Conservation (phyloP, 2,329 filamentous ascomycete genomes). For the Colletotrichum sp. region DNA sequence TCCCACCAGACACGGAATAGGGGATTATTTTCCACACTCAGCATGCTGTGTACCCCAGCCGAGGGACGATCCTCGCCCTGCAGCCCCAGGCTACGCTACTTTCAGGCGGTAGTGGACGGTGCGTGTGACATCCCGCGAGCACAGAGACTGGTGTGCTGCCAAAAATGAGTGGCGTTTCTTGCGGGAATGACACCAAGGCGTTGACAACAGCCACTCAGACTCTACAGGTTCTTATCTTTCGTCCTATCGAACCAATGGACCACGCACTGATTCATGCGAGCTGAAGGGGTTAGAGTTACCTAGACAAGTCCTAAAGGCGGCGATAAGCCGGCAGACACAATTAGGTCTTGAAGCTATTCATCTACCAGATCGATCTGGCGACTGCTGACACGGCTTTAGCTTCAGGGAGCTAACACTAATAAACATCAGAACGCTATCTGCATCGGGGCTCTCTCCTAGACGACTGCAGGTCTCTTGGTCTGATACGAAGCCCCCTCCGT, state of each 20-base stretch:
- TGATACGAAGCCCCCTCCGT: not conserved
- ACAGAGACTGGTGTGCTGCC: not conserved
- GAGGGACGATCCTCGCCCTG: not conserved
- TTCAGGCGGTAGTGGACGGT: not conserved
- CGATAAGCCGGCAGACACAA: not conserved
- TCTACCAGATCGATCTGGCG: not conserved
- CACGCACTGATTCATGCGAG: not conserved
- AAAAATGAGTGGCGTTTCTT: conserved; percentile 1
- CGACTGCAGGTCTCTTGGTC: not conserved
- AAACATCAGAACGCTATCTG: not conserved
- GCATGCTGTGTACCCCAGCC: not conserved
- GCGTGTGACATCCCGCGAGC: conserved; percentile 1
- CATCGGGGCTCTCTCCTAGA: not conserved
- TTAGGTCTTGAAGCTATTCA: not conserved
- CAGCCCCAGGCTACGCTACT: not conserved
- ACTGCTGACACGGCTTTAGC: not conserved
- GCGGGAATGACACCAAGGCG: not conserved
- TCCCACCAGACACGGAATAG: not conserved
- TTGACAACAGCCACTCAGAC: not conserved
- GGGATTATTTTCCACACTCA: not conserved
- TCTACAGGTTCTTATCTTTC: conserved; percentile 1
- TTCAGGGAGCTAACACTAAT: not conserved
- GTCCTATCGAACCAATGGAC: not conserved
- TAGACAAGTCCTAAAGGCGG: not conserved
- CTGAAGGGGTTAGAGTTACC: not conserved